Conservation (phyloP, 2,329 filamentous ascomycete genomes). For the Penicillium freii region DNA sequence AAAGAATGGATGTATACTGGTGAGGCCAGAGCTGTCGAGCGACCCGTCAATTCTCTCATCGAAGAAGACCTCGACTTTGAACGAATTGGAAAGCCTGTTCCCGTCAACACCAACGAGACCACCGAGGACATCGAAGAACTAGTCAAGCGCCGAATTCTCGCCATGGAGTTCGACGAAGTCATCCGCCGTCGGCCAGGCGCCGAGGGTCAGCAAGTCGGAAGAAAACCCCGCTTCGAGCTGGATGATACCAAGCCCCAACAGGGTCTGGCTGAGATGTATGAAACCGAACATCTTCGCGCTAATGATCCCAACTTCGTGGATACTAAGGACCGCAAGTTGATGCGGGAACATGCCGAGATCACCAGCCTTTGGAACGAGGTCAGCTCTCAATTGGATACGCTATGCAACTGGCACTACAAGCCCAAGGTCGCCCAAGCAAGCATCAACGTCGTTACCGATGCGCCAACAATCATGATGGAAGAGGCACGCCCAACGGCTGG, state of each 20-base stretch:
- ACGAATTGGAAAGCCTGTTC: constrained; percentile 88
- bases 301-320: constrained; percentile 79
- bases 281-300: constrained; percentile 80
- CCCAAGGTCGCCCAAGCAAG: constrained; percentile 79
- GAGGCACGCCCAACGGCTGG: constrained; percentile 84
- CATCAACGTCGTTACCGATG: constrained; percentile 83
- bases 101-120: constrained; percentile 87
- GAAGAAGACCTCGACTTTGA: constrained; percentile 97
- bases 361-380: constrained; percentile 79
- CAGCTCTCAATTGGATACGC: constrained; percentile 75
- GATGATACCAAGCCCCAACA: constrained; percentile 86
- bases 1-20: constrained; percentile 87
- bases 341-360: constrained; percentile 79
- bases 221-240: constrained; percentile 73
- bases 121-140: constrained; percentile 89
- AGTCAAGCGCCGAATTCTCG: constrained; percentile 88
- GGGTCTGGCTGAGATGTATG: constrained; percentile 87
- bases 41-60: constrained; percentile 86
- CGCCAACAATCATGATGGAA: constrained; percentile 90
- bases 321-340: constrained; percentile 75
- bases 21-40: constrained; percentile 77
- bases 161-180: constrained; percentile 89
- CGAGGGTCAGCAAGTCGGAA: constrained; percentile 59
- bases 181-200: constrained; percentile 76
- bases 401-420: constrained; percentile 94